Evolutionary conservation across 2,329 filamentous ascomycete species (phyloP).

Genomic region (Triangularia setosa): DNA sequence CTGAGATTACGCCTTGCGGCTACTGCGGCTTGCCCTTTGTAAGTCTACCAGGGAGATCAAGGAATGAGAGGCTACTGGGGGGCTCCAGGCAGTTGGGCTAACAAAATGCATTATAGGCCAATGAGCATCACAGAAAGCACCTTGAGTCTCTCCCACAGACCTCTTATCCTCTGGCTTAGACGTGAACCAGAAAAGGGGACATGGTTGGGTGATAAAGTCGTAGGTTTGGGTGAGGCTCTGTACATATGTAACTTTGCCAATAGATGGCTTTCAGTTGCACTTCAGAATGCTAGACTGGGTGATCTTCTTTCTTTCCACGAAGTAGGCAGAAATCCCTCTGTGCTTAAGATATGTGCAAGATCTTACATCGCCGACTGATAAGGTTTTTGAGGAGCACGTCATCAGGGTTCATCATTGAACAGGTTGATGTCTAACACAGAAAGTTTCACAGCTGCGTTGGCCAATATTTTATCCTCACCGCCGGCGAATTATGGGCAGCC

Average conservation of each 20-base stretch:
- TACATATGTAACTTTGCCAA: slow-evolving; percentile 1
- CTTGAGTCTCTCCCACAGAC: slow-evolving; percentile 78
- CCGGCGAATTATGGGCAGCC: not conserved
- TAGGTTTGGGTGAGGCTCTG: not conserved
- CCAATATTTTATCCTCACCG: not conserved
- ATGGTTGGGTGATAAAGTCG: not conserved
- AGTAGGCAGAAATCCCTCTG: not conserved
- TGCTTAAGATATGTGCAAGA: not conserved
- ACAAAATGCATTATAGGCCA: slow-evolving; percentile 56
- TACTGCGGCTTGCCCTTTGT: slow-evolving; percentile 96
- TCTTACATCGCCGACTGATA: not conserved
- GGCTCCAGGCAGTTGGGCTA: not conserved
- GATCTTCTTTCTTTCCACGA: not conserved
- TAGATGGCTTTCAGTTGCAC: not conserved
- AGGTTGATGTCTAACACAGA: not conserved
- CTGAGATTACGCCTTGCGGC: slow-evolving; percentile 82
- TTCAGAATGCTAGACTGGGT: not conserved
- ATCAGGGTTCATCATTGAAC: not conserved
- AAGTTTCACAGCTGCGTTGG: not conserved
- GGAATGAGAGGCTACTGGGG: too few relatives aligned
- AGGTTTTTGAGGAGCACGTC: not conserved
- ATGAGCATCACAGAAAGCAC: slow-evolving; percentile 81
- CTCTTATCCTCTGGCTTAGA: slow-evolving; percentile 66
- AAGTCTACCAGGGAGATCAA: too few relatives aligned
- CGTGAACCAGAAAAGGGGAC: not conserved